Evolutionary conservation across 345 rosid species (phyloP).

Genomic region (Noccaea caerulescens): DNA sequence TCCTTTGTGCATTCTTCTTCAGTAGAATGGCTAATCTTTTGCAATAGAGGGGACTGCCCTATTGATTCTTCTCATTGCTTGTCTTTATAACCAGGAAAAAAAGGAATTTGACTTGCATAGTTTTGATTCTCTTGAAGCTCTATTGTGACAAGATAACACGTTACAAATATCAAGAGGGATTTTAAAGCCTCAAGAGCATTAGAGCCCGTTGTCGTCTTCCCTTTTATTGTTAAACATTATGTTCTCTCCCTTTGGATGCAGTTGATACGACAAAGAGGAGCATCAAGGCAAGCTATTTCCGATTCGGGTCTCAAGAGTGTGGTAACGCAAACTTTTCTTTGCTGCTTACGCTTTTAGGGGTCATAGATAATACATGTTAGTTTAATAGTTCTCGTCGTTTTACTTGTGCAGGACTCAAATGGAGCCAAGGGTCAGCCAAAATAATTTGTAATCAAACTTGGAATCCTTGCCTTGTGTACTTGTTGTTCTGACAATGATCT

Average conservation of each 20-base stretch:
- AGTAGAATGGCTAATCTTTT: not conserved
- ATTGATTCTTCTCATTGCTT: constrained; percentile 2
- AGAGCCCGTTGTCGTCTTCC: not conserved
- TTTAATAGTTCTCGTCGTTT: constrained; percentile 42
- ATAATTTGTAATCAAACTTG: constrained; percentile 17
- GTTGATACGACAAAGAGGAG: constrained; percentile 42
- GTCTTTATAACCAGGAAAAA: not conserved
- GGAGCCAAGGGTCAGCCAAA: constrained; percentile 59
- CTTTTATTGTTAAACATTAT: not conserved
- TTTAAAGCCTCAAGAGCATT: not conserved
- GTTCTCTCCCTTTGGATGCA: constrained; percentile 34
- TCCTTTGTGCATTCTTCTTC: not conserved
- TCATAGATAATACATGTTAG: constrained; percentile 2
- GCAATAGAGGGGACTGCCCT: no score
- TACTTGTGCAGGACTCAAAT: constrained; percentile 53
- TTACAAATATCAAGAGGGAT: no score
- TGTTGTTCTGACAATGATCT: constrained; percentile 29
- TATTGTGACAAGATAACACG: not conserved
- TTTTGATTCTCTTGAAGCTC: not conserved
- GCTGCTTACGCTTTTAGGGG: constrained; percentile 23
- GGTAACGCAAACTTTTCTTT: constrained; percentile 39
- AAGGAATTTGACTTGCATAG: constrained; percentile 7
- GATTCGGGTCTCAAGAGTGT: constrained; percentile 40
- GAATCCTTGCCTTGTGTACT: constrained; percentile 28
- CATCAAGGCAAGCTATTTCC: constrained; percentile 33